phyloP scores from a whole-genome alignment of 345 rosid species.

The Rubroshorea leprosula region DNA sequence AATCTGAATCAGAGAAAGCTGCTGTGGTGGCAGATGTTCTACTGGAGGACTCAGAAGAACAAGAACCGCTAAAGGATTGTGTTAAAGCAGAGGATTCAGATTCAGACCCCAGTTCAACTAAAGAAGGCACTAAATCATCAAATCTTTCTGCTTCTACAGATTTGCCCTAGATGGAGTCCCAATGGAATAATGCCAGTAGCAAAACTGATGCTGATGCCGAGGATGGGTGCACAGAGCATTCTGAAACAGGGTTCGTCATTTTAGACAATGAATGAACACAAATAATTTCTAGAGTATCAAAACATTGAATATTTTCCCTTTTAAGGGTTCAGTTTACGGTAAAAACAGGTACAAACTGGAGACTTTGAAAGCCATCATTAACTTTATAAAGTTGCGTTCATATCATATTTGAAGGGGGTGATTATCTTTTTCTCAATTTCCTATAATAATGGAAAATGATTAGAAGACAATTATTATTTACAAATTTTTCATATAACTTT shows the following conservation, averaged over 20 bases:
- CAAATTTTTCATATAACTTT: too few species aligned
- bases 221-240: neutral
- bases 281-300: neutral
- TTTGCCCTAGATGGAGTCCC: constrained; percentile 3
- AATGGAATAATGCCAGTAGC: constrained; percentile 2
- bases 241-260: constrained; percentile 21
- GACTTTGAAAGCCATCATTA: neutral
- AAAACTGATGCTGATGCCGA: constrained; percentile 13
- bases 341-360: neutral
- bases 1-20: neutral
- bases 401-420: too few species aligned
- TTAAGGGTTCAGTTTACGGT: neutral
- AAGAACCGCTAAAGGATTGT: constrained; percentile 4
- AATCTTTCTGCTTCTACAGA: constrained; percentile 10
- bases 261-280: constrained; percentile 28
- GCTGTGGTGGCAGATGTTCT: constrained; percentile 14
- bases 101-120: neutral
- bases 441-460: too few species aligned
- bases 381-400: too few species aligned
- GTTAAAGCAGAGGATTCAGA: neutral
- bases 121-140: constrained; percentile 6
- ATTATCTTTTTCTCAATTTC: too few species aligned
- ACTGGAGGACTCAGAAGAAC: constrained; percentile 15
- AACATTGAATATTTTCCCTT: neutral
- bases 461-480: too few species aligned